Conservation (phyloP, 1,139 yeast species). For the Ogataea hybrid region DNA sequence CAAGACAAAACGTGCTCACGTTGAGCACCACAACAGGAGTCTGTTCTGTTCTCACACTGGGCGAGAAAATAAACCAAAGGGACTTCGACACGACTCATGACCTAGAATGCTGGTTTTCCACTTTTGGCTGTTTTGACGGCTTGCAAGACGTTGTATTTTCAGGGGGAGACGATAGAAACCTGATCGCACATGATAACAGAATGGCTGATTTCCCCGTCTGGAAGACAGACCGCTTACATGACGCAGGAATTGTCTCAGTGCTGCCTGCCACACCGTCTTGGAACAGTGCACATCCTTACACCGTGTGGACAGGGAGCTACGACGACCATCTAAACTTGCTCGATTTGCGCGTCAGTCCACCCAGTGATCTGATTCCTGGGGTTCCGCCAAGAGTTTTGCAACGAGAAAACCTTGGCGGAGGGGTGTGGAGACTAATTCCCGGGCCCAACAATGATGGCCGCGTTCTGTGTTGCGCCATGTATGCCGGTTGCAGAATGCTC, state of each 20-base stretch:
- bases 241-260: constrained; percentile 87
- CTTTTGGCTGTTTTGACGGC: constrained; percentile 59
- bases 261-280: constrained; percentile 37
- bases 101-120: constrained; percentile 89
- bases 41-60: constrained; percentile 37
- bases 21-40: constrained; percentile 64
- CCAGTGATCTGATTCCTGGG: constrained; percentile 41
- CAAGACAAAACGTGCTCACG: constrained; percentile 34
- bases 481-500: constrained; percentile 83
- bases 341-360: constrained; percentile 62
- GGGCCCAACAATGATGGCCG: constrained; percentile 42
- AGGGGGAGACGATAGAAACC: constrained; percentile 86
- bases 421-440: constrained; percentile 90
- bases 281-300: constrained; percentile 40
- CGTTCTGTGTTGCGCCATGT: constrained; percentile 87
- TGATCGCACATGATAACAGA: constrained; percentile 76
- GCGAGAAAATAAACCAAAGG: constrained; percentile 7
- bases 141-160: constrained; percentile 63
- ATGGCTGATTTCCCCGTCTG: constrained; percentile 43
- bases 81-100: constrained; percentile 42
- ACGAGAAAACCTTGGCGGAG: constrained; percentile 71
- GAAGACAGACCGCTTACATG: constrained; percentile 61
- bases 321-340: constrained; percentile 74
- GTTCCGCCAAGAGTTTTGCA: constrained; percentile 45
- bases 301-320: constrained; percentile 87